phyloP scores from a whole-genome alignment of 1,284 basidiomycete genomes.

The Leccinum laetum region DNA sequence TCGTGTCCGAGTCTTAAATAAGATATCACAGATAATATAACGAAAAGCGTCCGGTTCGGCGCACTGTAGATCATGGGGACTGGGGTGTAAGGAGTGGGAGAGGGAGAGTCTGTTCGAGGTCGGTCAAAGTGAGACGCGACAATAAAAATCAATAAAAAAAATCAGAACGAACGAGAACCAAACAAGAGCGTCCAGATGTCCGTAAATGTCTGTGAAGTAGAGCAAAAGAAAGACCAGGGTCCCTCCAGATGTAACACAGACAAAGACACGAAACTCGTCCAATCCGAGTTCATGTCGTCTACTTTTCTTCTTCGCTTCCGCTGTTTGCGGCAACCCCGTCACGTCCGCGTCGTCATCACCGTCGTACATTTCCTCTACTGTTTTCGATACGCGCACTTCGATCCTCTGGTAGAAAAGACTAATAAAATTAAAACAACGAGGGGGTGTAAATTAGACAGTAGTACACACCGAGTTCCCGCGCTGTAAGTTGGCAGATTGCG shows the following conservation, averaged over 20 bases:
- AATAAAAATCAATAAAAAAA: not conserved
- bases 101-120: not conserved
- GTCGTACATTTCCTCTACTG: not conserved
- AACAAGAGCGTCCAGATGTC: not conserved
- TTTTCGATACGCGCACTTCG: not conserved
- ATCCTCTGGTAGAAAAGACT: not conserved
- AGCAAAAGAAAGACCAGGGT: not conserved
- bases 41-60: too few relatives aligned
- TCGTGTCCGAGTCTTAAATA: too few relatives aligned
- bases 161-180: not conserved
- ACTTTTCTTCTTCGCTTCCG: not conserved
- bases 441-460: not conserved
- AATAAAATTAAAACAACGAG: not conserved
- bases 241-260: not conserved
- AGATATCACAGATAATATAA: too few relatives aligned
- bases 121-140: not conserved
- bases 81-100: not conserved
- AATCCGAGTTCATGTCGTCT: not conserved
- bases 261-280: not conserved
- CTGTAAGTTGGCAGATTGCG: slow-evolving; percentile 2
- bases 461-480: slow-evolving; percentile 13
- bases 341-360: not conserved
- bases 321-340: not conserved
- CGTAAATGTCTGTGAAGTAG: not conserved
- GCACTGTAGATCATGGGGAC: too few relatives aligned